Base-by-base conservation (phyloP, 345 rosid species). In the Arabidopsis thaliana region DNA sequence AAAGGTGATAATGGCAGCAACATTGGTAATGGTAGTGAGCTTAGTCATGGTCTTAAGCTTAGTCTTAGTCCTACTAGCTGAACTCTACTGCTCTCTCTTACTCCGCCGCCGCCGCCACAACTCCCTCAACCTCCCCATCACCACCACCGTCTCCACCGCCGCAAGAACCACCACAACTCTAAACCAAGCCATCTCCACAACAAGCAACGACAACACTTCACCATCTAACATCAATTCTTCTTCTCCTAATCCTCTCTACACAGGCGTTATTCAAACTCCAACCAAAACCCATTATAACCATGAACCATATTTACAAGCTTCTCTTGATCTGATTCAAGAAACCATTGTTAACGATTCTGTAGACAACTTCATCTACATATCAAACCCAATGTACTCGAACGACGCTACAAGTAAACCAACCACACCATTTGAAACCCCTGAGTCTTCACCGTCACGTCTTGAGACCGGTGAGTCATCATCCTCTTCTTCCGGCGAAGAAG, bases 1-100 rank as follows among this genome's bases (percentile, higher is more conserved):
- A 12, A 87, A 90, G 82, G 90, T 95, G 46, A 87, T 90, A 36
- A 84, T 91, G 88, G 97, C 89, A 45, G 97, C 97, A 16, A 91
- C 97, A 3, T 81, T 90, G 69, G 85, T 86, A 0, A 90, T 95
- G 97, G 93, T 87, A 34, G 87, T 84, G 11, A 86, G 86, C 74
- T 81, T 95, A 11, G 93, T 89, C 78, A 82, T 91, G 69, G 96
- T 95, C 1, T 74, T 89, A 65, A 83, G 82, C 72, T 83, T 95
- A 23, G 86, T 95, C 62, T 72, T 95, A 20, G 88, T 95, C 23
- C 84, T 95, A 0, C 83, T 94, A 33, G 95, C 90, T 37, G 93
- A 91, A 84, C 95, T 91, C 67, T 94, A 88, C 78, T 91, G 97
- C 82, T 87, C 92, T 62, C 86, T 90, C 60, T 80, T 94, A 66